Percentiles rank a stretch among this genome's conserved stretches.
These are phyloP conservation scores for Kregervanrija pseudodelftensis DNA, from an alignment of 805 yeast genomes.

Conservation along the genomic window DNA sequence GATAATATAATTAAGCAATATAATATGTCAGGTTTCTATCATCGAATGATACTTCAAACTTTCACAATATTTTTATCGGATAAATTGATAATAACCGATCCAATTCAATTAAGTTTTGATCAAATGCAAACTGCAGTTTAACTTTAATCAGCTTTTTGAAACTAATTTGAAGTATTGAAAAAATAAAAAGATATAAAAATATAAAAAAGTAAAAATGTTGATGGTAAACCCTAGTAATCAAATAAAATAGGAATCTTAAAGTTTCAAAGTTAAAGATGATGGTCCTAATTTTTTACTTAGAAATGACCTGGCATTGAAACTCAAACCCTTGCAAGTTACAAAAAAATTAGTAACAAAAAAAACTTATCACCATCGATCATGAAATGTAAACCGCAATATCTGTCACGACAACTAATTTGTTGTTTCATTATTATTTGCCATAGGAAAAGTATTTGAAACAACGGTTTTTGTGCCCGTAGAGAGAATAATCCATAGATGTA, in stretches of 20 bases:
- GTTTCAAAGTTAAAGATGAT: background rate
- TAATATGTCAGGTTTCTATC: slow-evolving; percentile 18
- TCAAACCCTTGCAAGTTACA: slow-evolving; percentile 11
- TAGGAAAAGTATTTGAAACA: background rate
- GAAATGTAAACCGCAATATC: too few relatives aligned
- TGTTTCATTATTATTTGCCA: too few relatives aligned
- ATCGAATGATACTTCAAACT: slow-evolving; percentile 10
- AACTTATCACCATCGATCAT: too few relatives aligned
- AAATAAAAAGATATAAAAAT: too few relatives aligned
- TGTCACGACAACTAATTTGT: too few relatives aligned
- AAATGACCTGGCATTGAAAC: too few relatives aligned
- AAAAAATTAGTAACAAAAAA: too few relatives aligned
- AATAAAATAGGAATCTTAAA: background rate
- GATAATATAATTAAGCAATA: slow-evolving; percentile 19
- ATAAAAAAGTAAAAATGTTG: too few relatives aligned
- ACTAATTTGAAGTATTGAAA: slow-evolving; percentile 6
- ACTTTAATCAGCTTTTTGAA: slow-evolving; percentile 7
- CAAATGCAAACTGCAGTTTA: background rate
- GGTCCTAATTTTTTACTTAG: slow-evolving; percentile 8
- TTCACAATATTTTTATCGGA: slow-evolving; percentile 12
- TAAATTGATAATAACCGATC: slow-evolving; percentile 4
- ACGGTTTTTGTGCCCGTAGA: background rate
- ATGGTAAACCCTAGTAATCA: background rate
- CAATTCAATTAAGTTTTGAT: background rate
- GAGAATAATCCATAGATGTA: background rate